Conservation (phyloP, 257 asterid genomes). For the Solanum sitiens region DNA sequence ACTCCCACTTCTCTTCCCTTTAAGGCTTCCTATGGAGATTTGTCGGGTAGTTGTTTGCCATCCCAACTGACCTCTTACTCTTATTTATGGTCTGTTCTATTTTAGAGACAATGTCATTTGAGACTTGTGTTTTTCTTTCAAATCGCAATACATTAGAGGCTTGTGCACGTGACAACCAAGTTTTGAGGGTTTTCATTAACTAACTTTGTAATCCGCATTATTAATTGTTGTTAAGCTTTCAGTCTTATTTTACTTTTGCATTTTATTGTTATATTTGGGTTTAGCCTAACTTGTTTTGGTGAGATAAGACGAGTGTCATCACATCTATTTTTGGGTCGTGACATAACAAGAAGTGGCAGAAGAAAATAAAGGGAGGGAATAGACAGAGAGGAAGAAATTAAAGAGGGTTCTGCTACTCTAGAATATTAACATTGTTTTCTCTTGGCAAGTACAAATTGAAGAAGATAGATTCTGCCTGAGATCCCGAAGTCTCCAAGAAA, state of each 20-base stretch:
- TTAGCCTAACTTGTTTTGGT: background rate
- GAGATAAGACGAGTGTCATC: background rate
- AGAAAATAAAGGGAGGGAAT: background rate
- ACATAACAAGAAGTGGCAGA: background rate
- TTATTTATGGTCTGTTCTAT: background rate
- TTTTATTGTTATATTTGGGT: background rate
- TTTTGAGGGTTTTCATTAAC: background rate
- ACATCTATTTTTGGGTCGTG: background rate
- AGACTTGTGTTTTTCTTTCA: background rate
- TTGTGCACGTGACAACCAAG: background rate
- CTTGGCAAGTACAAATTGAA: background rate
- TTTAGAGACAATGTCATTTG: background rate
- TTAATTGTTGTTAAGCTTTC: no score
- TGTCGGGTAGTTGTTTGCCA: background rate
- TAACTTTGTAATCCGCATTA: background rate
- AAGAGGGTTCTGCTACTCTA: background rate
- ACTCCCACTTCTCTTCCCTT: background rate
- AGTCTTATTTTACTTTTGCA: background rate
- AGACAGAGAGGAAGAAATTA: background rate
- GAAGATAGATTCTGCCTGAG: background rate
- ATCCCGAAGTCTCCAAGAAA: background rate
- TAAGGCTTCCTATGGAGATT: background rate
- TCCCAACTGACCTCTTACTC: background rate
- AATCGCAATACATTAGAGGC: background rate
- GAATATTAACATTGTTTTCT: background rate